A percentile compares a stretch with the other conserved stretches of the same genome.
These are phyloP conservation scores for Rubroboletus pulcherrimus DNA, from an alignment of 768 basidiomycete genomes.

Conservation along the genomic window DNA sequence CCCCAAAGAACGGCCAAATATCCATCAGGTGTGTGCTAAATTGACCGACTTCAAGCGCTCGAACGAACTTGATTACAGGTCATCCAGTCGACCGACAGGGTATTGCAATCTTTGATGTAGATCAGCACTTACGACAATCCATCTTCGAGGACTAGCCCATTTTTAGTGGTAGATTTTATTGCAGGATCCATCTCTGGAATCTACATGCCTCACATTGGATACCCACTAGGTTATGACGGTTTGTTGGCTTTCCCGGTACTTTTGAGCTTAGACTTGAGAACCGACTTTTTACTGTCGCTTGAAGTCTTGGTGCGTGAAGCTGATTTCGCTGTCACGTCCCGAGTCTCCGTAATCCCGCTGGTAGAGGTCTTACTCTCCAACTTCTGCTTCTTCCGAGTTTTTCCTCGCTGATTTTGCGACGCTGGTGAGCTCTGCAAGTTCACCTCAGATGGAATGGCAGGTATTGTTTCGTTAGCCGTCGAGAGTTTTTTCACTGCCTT, in stretches of 20 bases:
- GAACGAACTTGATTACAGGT: conserved; percentile 42
- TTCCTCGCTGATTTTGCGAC: not conserved
- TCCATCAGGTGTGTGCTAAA: conserved; percentile 62
- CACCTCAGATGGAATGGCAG: not conserved
- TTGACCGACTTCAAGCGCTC: not conserved
- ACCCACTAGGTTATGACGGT: conserved; percentile 2
- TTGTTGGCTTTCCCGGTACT: not conserved
- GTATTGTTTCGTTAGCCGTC: not conserved
- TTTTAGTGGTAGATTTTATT: conserved; percentile 7
- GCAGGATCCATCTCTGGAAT: conserved; percentile 8
- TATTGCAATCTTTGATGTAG: conserved; percentile 56
- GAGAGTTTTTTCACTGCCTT: conserved; percentile 10
- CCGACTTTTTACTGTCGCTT: not conserved
- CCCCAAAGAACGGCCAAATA: conserved; percentile 78
- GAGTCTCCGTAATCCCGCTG: not conserved
- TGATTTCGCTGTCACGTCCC: not conserved
- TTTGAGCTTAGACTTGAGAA: conserved; percentile 1
- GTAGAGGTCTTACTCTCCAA: not conserved
- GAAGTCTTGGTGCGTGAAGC: not conserved
- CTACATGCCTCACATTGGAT: not conserved
- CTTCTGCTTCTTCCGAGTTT: conserved; percentile 18
- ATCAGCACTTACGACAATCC: not conserved
- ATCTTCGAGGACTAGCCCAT: not conserved
- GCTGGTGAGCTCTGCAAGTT: not conserved
- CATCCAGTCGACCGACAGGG: conserved; percentile 59